Evolutionary conservation across 2,329 filamentous ascomycete species (phyloP), one percentile per base, ranked within the genome.

Genomic region (Alternaria rosae): DNA sequence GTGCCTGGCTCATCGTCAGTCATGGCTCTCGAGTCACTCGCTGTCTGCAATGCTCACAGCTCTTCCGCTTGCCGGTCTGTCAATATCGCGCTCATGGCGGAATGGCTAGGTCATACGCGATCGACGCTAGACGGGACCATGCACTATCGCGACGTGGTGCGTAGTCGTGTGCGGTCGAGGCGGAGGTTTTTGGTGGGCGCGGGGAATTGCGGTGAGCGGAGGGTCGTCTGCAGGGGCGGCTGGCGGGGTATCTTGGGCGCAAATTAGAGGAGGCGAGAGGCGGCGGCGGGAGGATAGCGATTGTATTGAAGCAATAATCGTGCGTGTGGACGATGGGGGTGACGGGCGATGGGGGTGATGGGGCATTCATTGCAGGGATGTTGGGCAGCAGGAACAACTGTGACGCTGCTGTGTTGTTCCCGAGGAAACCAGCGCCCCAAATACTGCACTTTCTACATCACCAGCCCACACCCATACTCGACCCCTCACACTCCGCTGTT

Each of bases 11-110:
- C 26, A 30, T 23, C 41, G 50, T 68, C 53, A 69, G 65, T 42
- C 21, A 43, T 44, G 38, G 45, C 38, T 38, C n/a, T 20, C 38
- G 20, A 43, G 26, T n/a, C 26, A 43, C 23, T 43, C 21, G 50
- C 54, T 9, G 41, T 17, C 20, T 26, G 51, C 64, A 28, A 56
- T 65, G 86, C 91, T 81, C 86, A 94, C 92, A 95, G 89, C 86
- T 95, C 92, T 82, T 95, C 92, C 67, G 92, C 92, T 84, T 96
- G 93, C 77, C 91, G 88, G 75, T 86, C 84, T 64, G 92, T 93
- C 82, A 95, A 83, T 79, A 92, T 86, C 76, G 88, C 87, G 83
- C 87, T 90, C 91, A 94, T 94, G 69, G 76, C 80, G 82, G 68
- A 65, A 69, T 59, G 59, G 61, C 66, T 65, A 54, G 63, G 61